Evolutionary conservation across 2,329 filamentous ascomycete genomes (phyloP).

Genomic region (Ascochyta pisi): DNA sequence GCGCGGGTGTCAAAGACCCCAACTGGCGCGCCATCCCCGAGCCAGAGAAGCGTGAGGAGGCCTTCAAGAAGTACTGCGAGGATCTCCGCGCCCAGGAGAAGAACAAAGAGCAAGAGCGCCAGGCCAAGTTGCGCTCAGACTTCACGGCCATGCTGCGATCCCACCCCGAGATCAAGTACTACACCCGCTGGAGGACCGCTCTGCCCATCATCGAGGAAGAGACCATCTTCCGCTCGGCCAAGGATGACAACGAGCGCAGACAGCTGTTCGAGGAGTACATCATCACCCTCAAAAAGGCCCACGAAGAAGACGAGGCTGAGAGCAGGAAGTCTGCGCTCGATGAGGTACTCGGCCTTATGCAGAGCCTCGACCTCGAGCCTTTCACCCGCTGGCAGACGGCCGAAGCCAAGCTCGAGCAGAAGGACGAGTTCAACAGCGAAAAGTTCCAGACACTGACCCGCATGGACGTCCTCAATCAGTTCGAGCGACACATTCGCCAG

Average conservation of each 20-base stretch:
- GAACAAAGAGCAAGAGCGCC: slow-evolving; percentile 89
- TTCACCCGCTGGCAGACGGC: slow-evolving; percentile 96
- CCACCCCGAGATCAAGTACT: slow-evolving; percentile 96
- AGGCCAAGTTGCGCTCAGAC: slow-evolving; percentile 89
- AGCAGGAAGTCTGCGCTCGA: slow-evolving; percentile 83
- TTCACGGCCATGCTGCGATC: slow-evolving; percentile 96
- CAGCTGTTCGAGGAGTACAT: slow-evolving; percentile 96
- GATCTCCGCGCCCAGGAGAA: slow-evolving; percentile 92
- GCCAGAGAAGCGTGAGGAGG: slow-evolving; percentile 84
- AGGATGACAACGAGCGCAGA: slow-evolving; percentile 84
- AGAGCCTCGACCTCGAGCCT: slow-evolving; percentile 82
- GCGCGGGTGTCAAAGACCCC: slow-evolving; percentile 83
- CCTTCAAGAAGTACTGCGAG: slow-evolving; percentile 93
- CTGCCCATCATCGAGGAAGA: slow-evolving; percentile 93
- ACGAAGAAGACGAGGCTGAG: slow-evolving; percentile 76
- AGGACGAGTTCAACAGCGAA: slow-evolving; percentile 76
- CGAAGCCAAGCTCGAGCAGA: slow-evolving; percentile 79
- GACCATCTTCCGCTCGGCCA: slow-evolving; percentile 91
- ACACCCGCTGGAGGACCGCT: slow-evolving; percentile 96
- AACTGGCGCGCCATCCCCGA: slow-evolving; percentile 94
- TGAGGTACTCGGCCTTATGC: slow-evolving; percentile 78
- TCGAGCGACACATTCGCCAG: slow-evolving; percentile 93
- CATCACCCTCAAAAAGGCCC: slow-evolving; percentile 77
- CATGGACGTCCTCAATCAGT: slow-evolving; percentile 88
- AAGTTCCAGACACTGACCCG: slow-evolving; percentile 87